Conservation (phyloP, 129 eudicot genomes). For the Lactuca sativa region DNA sequence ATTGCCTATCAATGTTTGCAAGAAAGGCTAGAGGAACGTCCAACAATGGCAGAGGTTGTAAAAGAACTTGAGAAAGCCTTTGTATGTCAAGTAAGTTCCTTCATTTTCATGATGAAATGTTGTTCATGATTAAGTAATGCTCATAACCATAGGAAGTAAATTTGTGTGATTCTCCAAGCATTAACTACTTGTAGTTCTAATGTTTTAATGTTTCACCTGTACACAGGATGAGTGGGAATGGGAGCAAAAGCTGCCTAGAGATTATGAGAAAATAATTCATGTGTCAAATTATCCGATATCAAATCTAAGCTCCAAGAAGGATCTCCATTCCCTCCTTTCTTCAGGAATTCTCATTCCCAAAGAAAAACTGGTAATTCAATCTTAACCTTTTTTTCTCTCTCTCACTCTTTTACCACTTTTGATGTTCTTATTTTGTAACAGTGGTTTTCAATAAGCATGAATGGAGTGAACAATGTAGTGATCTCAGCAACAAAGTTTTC, state of each 20-base stretch:
- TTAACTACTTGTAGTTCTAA: not conserved
- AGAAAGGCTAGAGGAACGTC: slow-evolving; percentile 21
- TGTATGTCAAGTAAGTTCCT: slow-evolving; percentile 27
- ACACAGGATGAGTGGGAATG: slow-evolving; percentile 37
- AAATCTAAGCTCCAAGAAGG: slow-evolving; percentile 17
- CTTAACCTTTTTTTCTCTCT: not conserved
- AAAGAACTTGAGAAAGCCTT: slow-evolving; percentile 30
- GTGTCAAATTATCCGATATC: slow-evolving; percentile 8
- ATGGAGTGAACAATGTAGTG: slow-evolving; percentile 24
- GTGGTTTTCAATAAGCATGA: slow-evolving; percentile 28
- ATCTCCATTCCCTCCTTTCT: slow-evolving; percentile 27
- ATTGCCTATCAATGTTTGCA: slow-evolving; percentile 23
- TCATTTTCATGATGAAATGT: not conserved
- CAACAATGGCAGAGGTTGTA: slow-evolving; percentile 26
- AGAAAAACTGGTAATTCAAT: slow-evolving; percentile 10
- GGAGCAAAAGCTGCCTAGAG: slow-evolving; percentile 27
- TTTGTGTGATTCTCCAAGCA: not conserved
- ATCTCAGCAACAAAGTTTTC: slow-evolving; percentile 26
- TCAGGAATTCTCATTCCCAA: slow-evolving; percentile 22
- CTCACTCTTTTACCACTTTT: slow-evolving; percentile 2
- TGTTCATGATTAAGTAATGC: not conserved
- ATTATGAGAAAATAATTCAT: slow-evolving; percentile 11
- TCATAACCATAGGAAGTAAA: not conserved
- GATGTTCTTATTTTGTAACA: slow-evolving; percentile 5
- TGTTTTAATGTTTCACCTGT: not conserved